Conservation (phyloP, 176 grass and related monocot genomes). For the Eremochloa ophiuroides region DNA sequence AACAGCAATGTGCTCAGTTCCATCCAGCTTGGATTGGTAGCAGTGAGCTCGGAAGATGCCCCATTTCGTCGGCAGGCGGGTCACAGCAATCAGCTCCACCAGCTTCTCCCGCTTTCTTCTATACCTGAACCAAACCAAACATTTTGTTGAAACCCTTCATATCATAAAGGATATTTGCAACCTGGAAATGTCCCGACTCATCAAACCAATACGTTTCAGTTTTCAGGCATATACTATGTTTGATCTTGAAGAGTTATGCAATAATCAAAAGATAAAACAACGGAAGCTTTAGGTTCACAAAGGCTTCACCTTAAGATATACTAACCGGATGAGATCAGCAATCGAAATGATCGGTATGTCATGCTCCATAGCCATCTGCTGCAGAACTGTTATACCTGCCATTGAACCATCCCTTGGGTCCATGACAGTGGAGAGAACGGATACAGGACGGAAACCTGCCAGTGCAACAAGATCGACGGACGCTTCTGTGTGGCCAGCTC, state of each 20-base stretch:
- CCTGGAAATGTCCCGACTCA: not conserved
- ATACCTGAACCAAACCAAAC: conserved; percentile 57
- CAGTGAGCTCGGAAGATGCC: conserved; percentile 83
- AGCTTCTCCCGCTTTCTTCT: conserved; percentile 86
- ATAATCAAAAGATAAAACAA: not conserved
- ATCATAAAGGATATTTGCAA: not conserved
- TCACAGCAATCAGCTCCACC: conserved; percentile 78
- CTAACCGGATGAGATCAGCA: conserved; percentile 88
- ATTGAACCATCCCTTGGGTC: conserved; percentile 73
- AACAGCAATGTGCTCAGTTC: conserved; percentile 80
- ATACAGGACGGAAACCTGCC: conserved; percentile 60
- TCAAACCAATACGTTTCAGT: not conserved
- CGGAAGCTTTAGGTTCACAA: conserved; percentile 37
- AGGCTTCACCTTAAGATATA: conserved; percentile 55
- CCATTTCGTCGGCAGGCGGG: conserved; percentile 90
- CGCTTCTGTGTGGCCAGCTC: conserved; percentile 78
- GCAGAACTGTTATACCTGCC: conserved; percentile 47
- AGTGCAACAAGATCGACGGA: conserved; percentile 70
- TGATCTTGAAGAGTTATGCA: not conserved
- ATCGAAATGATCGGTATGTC: conserved; percentile 76
- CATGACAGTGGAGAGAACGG: conserved; percentile 72
- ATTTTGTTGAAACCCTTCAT: not conserved
- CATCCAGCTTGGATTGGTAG: conserved; percentile 89
- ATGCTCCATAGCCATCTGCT: conserved; percentile 58
- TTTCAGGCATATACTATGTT: not conserved